Evolutionary conservation across 2,329 filamentous ascomycete species (phyloP).

Genomic region (Colletotrichum horii): DNA sequence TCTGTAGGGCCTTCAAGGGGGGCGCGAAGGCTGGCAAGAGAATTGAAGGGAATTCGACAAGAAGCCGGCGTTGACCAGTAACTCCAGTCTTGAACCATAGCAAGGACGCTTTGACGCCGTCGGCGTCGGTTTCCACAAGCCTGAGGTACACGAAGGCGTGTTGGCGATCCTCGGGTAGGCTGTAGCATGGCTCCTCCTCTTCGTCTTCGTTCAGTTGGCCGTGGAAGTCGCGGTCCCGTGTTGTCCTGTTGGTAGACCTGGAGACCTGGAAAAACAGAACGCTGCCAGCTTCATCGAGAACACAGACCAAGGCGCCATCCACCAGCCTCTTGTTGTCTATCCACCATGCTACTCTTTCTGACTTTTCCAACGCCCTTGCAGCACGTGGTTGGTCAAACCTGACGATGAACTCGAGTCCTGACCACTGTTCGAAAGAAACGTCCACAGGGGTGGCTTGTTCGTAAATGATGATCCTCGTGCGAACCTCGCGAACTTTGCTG

Average conservation of each 20-base stretch:
- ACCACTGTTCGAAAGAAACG: slow-evolving; percentile 38
- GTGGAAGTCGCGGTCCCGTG: neutral
- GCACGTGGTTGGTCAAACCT: slow-evolving; percentile 49
- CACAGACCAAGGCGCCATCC: slow-evolving; percentile 54
- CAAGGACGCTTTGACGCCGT: slow-evolving; percentile 29
- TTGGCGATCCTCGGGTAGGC: slow-evolving; percentile 34
- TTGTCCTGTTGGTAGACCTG: slow-evolving; percentile 25
- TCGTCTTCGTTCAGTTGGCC: neutral
- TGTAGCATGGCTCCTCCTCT: slow-evolving; percentile 6
- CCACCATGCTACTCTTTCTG: slow-evolving; percentile 55
- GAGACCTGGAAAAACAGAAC: slow-evolving; percentile 48
- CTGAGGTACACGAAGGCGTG: slow-evolving; percentile 36
- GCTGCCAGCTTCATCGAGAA: slow-evolving; percentile 43
- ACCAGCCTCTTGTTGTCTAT: slow-evolving; percentile 50
- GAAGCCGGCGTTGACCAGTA: slow-evolving; percentile 23
- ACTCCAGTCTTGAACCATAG: slow-evolving; percentile 32
- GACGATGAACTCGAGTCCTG: slow-evolving; percentile 50
- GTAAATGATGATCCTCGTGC: slow-evolving; percentile 20
- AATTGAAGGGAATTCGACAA: slow-evolving; percentile 68
- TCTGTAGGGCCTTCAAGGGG: slow-evolving; percentile 60
- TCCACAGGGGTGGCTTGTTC: slow-evolving; percentile 24
- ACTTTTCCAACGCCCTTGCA: slow-evolving; percentile 22
- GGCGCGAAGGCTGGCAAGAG: slow-evolving; percentile 63
- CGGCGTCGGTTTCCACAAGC: slow-evolving; percentile 26
- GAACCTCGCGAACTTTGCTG: slow-evolving; percentile 34